Conservation (phyloP, 768 basidiomycete species). For the Collybia nuda region DNA sequence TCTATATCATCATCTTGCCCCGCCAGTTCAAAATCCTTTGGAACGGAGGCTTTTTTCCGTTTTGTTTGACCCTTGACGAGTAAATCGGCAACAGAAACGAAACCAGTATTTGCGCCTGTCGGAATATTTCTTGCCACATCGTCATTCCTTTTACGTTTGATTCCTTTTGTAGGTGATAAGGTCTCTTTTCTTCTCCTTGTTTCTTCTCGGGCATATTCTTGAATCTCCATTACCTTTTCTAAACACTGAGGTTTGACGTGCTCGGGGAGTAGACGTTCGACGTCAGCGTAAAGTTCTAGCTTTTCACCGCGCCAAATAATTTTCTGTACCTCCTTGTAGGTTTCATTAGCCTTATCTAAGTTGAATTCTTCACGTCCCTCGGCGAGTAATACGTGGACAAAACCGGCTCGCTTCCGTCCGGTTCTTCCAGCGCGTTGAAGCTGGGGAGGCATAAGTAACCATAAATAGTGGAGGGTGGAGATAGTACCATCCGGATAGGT, state of each 20-base stretch:
- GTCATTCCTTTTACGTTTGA: slow-evolving; percentile 72
- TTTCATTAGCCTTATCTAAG: slow-evolving; percentile 83
- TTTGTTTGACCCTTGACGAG: slow-evolving; percentile 49
- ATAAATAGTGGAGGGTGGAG: background rate
- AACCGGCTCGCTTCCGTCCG: slow-evolving; percentile 86
- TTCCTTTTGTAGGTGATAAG: slow-evolving; percentile 28
- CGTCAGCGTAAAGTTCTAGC: slow-evolving; percentile 92
- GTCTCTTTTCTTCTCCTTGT: slow-evolving; percentile 34
- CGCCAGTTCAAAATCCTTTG: slow-evolving; percentile 49
- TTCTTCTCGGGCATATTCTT: slow-evolving; percentile 62
- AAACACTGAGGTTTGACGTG: slow-evolving; percentile 74
- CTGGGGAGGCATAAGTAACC: slow-evolving; percentile 36
- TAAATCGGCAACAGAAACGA: slow-evolving; percentile 67
- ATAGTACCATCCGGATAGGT: slow-evolving; percentile 86
- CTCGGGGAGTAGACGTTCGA: slow-evolving; percentile 80
- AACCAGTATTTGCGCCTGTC: slow-evolving; percentile 65
- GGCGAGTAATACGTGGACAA: slow-evolving; percentile 88
- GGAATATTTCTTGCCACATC: slow-evolving; percentile 73
- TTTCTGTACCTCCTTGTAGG: slow-evolving; percentile 87
- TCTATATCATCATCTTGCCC: slow-evolving; percentile 71
- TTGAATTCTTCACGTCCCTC: slow-evolving; percentile 90
- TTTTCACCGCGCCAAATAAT: slow-evolving; percentile 83
- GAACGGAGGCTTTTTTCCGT: slow-evolving; percentile 36
- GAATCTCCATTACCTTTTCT: slow-evolving; percentile 82
- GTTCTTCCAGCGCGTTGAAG: slow-evolving; percentile 96